A percentile compares a stretch with the other conserved stretches of the same genome.
phyloP scores from a whole-genome alignment of 73 alveolate genomes.

The Tetrahymena borealis region DNA sequence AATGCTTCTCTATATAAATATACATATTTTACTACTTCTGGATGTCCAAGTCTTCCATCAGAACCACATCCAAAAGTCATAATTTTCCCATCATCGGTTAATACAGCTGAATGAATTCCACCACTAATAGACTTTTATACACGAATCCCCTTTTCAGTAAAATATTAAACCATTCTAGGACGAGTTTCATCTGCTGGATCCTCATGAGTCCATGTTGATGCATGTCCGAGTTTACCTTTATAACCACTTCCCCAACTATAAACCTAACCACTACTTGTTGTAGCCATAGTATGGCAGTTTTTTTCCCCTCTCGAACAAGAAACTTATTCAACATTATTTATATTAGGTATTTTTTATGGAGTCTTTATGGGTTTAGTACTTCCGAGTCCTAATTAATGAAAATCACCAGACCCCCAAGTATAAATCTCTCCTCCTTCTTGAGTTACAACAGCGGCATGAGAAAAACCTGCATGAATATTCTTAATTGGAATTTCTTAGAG shows the following conservation, averaged over 20 bases:
- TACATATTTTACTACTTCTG: constrained; percentile 51
- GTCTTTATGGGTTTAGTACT: constrained; percentile 18
- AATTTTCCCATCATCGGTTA: constrained; percentile 36
- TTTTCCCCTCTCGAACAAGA: constrained; percentile 72
- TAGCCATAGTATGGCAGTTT: constrained; percentile 58
- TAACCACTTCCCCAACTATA: constrained; percentile 72
- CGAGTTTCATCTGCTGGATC: constrained; percentile 27
- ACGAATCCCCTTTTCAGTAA: background rate
- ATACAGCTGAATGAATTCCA: constrained; percentile 55
- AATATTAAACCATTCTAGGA: constrained; percentile 6
- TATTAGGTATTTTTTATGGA: constrained; percentile 10
- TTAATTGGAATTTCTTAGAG: background rate
- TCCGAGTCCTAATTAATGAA: constrained; percentile 46
- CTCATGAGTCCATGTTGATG: constrained; percentile 46
- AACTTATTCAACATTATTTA: constrained; percentile 19
- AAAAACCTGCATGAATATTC: constrained; percentile 21
- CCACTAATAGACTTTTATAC: constrained; percentile 31
- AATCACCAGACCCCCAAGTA: constrained; percentile 52
- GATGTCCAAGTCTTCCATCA: constrained; percentile 77
- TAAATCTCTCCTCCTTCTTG: constrained; percentile 21
- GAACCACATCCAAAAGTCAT: constrained; percentile 77
- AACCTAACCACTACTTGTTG: constrained; percentile 40
- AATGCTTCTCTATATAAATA: constrained; percentile 61
- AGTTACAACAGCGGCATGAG: constrained; percentile 48
- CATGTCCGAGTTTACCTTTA: constrained; percentile 65